phyloP scores from a whole-genome alignment of 148 eudicot genomes.

The Camellia sinensis region DNA sequence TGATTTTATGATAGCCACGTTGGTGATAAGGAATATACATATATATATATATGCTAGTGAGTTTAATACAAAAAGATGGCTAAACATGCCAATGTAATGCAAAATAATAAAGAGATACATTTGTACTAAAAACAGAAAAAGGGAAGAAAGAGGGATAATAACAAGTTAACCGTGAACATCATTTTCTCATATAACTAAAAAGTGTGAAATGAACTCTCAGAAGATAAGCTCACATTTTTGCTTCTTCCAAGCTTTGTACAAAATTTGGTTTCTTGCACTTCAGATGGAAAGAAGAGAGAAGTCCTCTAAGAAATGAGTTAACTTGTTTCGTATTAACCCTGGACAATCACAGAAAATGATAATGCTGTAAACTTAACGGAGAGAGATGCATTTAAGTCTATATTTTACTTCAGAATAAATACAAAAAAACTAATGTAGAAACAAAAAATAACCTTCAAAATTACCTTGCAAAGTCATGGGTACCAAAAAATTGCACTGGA shows the following conservation, averaged over 20 bases:
- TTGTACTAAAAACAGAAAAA: neutral
- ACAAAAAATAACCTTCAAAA: neutral
- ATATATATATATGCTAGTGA: neutral
- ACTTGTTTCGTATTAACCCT: constrained; percentile 80
- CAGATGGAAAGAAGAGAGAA: constrained; percentile 69
- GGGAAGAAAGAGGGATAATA: neutral
- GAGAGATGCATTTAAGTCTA: constrained; percentile 6
- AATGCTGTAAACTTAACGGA: constrained; percentile 10
- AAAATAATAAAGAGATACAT: neutral
- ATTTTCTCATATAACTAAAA: neutral
- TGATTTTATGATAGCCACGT: neutral
- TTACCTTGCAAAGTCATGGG: constrained; percentile 97
- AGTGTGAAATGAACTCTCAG: neutral
- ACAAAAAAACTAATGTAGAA: neutral
- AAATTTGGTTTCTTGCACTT: constrained; percentile 81
- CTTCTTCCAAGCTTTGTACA: constrained; percentile 81
- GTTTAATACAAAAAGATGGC: neutral
- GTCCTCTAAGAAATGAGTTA: constrained; percentile 84
- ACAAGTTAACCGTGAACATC: neutral
- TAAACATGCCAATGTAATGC: neutral
- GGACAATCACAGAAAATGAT: constrained; percentile 24
- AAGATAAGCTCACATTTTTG: constrained; percentile 56
- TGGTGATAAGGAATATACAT: neutral
- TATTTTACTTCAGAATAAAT: neutral
- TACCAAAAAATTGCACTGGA: constrained; percentile 94